phyloP scores from a whole-genome alignment of 2,329 filamentous ascomycete species.

The Alternaria panax region DNA sequence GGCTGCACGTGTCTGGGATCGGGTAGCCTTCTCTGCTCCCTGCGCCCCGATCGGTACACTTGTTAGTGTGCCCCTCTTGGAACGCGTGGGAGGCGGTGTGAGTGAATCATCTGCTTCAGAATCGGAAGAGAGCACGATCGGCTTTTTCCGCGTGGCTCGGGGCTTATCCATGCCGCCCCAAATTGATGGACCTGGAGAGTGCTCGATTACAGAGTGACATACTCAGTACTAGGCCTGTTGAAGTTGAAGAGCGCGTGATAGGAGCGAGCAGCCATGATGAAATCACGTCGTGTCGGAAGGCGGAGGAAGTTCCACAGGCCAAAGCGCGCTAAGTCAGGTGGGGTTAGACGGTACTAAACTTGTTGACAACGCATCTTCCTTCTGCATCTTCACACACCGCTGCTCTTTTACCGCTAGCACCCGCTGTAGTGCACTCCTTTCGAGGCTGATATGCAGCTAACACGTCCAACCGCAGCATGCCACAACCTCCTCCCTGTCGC shows the following conservation, averaged over 20 bases:
- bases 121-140: conserved; percentile 48
- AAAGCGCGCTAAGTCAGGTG: conserved; percentile 6
- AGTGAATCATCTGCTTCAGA: conserved; percentile 35
- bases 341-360: background rate
- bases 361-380: conserved; percentile 18
- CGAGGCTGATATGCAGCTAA: conserved; percentile 34
- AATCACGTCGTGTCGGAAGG: conserved; percentile 4
- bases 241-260: conserved; percentile 16
- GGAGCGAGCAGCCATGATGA: conserved; percentile 6
- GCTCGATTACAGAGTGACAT: conserved; percentile 38
- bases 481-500: conserved; percentile 40
- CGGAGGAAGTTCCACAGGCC: conserved; percentile 5
- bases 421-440: conserved; percentile 21
- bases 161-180: conserved; percentile 50
- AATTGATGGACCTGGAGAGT: conserved; percentile 25
- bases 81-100: conserved; percentile 43
- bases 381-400: conserved; percentile 21
- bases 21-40: conserved; percentile 27
- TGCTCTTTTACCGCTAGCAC: conserved; percentile 15
- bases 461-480: conserved; percentile 42
- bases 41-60: conserved; percentile 26
- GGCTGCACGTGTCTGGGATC: conserved; percentile 28
- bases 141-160: conserved; percentile 48
- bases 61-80: conserved; percentile 40
- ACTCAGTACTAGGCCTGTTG: conserved; percentile 29